phyloP scores from a whole-genome alignment of 2,329 filamentous ascomycete genomes.

The Talaromyces sp. region DNA sequence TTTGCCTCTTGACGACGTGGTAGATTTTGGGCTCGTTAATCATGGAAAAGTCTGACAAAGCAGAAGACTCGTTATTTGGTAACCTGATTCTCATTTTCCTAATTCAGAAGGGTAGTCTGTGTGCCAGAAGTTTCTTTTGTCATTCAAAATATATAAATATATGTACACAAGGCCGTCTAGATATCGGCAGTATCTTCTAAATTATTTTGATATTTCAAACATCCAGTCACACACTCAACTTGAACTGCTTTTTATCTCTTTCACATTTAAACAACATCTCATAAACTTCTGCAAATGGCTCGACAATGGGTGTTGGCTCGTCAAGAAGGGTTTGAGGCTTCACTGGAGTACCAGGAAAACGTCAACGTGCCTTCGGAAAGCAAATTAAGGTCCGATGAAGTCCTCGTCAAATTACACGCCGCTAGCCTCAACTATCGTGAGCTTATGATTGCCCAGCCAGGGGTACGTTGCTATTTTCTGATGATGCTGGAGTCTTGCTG shows the following conservation, averaged over 20 bases:
- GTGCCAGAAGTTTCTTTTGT: neutral
- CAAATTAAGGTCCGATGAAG: conserved; percentile 3
- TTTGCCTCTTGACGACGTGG: neutral
- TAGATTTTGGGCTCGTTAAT: neutral
- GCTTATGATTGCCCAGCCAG: conserved; percentile 2
- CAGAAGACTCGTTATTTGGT: neutral
- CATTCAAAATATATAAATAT: neutral
- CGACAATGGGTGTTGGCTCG: conserved; percentile 28
- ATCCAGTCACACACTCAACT: no score
- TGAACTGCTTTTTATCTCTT: no score
- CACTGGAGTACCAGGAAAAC: conserved; percentile 28
- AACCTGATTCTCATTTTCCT: neutral
- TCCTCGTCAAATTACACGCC: conserved; percentile 4
- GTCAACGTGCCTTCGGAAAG: neutral
- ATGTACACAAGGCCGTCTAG: neutral
- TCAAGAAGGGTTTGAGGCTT: conserved; percentile 31
- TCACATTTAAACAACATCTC: neutral
- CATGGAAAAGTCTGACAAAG: neutral
- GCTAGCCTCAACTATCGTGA: conserved; percentile 10
- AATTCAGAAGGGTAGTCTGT: neutral
- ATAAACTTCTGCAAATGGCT: conserved; percentile 14
- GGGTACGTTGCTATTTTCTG: neutral
- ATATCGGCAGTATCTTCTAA: no score
- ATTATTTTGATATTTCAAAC: neutral
- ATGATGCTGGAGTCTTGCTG: neutral